These are phyloP conservation scores for Aspergillus fumigatus DNA, from an alignment of 2,329 filamentous ascomycete species.

Conservation along the genomic window DNA sequence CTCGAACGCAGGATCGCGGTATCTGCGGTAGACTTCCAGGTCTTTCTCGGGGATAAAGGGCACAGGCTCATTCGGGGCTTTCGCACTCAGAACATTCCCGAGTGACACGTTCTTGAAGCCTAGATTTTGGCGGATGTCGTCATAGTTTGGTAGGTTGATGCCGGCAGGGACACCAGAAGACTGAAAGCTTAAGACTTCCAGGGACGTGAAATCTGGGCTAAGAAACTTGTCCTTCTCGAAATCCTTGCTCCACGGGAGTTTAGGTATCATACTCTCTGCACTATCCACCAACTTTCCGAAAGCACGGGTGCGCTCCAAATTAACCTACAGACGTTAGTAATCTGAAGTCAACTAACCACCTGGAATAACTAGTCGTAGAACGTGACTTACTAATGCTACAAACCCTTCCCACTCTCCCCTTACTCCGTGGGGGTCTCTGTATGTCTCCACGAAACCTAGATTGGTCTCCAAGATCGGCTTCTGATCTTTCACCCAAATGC, in stretches of 20 bases:
- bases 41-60: slow-evolving; percentile 83
- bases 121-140: slow-evolving; percentile 56
- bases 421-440: slow-evolving; percentile 75
- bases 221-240: slow-evolving; percentile 97
- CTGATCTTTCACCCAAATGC: slow-evolving; percentile 78
- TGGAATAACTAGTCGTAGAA: neutral
- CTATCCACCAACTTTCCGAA: slow-evolving; percentile 80
- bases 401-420: slow-evolving; percentile 84
- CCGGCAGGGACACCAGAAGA: slow-evolving; percentile 59
- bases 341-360: slow-evolving; percentile 7
- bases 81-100: slow-evolving; percentile 87
- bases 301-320: slow-evolving; percentile 81
- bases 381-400: slow-evolving; percentile 55
- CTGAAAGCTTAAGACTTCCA: slow-evolving; percentile 83
- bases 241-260: slow-evolving; percentile 79
- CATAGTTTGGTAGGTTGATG: slow-evolving; percentile 56
- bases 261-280: slow-evolving; percentile 77
- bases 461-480: slow-evolving; percentile 75
- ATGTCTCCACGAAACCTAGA: slow-evolving; percentile 81
- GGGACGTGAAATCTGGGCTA: slow-evolving; percentile 89
- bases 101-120: slow-evolving; percentile 73
- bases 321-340: slow-evolving; percentile 51
- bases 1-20: slow-evolving; percentile 84
- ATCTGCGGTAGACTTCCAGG: slow-evolving; percentile 71
- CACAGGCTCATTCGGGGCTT: slow-evolving; percentile 85